These are phyloP conservation scores for Areca catechu DNA, from an alignment of 176 grass and related monocot species.

Conservation along the genomic window DNA sequence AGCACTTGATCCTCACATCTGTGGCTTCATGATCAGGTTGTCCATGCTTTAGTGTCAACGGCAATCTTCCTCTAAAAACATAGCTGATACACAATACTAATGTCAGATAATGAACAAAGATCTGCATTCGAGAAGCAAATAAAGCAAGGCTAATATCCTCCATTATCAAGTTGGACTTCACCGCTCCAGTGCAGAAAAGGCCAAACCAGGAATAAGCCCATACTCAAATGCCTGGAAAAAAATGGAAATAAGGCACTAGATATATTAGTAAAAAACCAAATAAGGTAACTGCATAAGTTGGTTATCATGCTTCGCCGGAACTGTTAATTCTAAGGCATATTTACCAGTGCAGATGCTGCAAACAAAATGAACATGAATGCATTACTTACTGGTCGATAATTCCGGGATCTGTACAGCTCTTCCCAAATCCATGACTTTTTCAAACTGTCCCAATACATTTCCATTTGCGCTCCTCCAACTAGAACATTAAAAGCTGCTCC, in stretches of 20 bases:
- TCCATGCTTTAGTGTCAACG: slow-evolving; percentile 86
- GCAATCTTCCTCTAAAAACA: slow-evolving; percentile 67
- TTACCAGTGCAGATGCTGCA: not conserved
- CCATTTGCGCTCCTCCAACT: slow-evolving; percentile 72
- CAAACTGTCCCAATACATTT: slow-evolving; percentile 77
- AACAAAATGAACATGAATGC: slow-evolving; percentile 1
- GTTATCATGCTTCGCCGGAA: no score
- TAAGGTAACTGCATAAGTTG: no score
- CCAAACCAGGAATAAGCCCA: slow-evolving; percentile 78
- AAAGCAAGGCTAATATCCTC: not conserved
- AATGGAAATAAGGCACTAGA: not conserved
- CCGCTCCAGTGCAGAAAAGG: slow-evolving; percentile 88
- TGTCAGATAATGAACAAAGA: slow-evolving; percentile 13
- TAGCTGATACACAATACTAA: slow-evolving; percentile 42
- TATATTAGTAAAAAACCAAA: not conserved
- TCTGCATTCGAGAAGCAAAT: not conserved
- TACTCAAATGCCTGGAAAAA: slow-evolving; percentile 77
- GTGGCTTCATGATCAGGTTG: slow-evolving; percentile 88
- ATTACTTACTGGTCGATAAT: slow-evolving; percentile 81
- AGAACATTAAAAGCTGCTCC: slow-evolving; percentile 68
- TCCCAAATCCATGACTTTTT: slow-evolving; percentile 97
- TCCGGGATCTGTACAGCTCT: slow-evolving; percentile 80
- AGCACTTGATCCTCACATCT: slow-evolving; percentile 46
- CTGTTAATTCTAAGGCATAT: no score
- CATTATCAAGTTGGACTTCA: slow-evolving; percentile 25